Evolutionary conservation across 352 stramenopile genomes (phyloP).

Genomic region (Globisporangium alternatum): DNA sequence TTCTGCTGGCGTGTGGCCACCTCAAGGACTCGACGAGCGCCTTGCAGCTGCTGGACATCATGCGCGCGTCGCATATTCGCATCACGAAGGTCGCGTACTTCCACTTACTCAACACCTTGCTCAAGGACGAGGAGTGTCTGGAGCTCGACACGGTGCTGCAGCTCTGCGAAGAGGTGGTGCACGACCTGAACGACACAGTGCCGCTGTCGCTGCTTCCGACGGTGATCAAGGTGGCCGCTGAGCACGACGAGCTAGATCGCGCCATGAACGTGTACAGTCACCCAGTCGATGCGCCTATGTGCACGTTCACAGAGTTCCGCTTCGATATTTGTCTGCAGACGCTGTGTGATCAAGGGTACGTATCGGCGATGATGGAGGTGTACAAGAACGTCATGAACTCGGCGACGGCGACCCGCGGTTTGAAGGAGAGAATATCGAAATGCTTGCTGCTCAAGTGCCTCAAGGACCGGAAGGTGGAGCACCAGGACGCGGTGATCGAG

Average conservation of each 20-base stretch:
- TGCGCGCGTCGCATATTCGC: slow-evolving; percentile 28
- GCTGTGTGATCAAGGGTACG: slow-evolving; percentile 40
- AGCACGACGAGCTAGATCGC: slow-evolving; percentile 45
- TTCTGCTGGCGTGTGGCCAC: slow-evolving; percentile 53
- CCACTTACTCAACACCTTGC: slow-evolving; percentile 49
- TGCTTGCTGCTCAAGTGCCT: slow-evolving; percentile 52
- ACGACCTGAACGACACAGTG: slow-evolving; percentile 34
- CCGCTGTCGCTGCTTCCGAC: slow-evolving; percentile 52
- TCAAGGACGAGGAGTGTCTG: slow-evolving; percentile 44
- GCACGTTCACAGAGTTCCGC: slow-evolving; percentile 46
- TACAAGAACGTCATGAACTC: slow-evolving; percentile 51
- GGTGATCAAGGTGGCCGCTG: slow-evolving; percentile 55
- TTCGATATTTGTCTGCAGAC: slow-evolving; percentile 71
- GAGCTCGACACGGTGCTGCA: slow-evolving; percentile 51
- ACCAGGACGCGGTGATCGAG: slow-evolving; percentile 18
- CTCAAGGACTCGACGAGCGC: slow-evolving; percentile 30
- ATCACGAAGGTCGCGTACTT: slow-evolving; percentile 59
- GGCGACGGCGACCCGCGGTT: slow-evolving; percentile 24
- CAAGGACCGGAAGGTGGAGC: slow-evolving; percentile 33
- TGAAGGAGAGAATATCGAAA: slow-evolving; percentile 66
- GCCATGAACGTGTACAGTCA: slow-evolving; percentile 69
- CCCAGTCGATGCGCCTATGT: slow-evolving; percentile 33
- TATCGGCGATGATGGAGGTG: slow-evolving; percentile 51
- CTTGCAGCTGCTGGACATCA: slow-evolving; percentile 33
- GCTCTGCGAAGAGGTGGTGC: slow-evolving; percentile 53